Conservation (phyloP, 768 basidiomycete genomes). For the Lactarius pseudohatsudake region DNA sequence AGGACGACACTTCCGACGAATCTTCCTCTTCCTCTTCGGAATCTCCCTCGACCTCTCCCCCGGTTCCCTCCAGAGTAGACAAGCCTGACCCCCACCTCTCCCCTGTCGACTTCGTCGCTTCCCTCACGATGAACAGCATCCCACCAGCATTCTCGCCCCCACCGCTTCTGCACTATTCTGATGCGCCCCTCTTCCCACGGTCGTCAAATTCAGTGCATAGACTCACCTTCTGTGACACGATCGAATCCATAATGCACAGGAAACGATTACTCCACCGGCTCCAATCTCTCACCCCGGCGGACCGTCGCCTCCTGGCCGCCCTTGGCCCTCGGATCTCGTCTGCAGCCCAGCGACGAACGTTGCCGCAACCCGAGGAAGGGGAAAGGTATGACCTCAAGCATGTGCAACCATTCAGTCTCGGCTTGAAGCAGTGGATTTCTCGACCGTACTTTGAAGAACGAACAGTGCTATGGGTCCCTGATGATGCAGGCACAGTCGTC, state of each 20-base stretch:
- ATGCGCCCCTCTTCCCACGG: constrained; percentile 47
- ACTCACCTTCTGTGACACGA: constrained; percentile 41
- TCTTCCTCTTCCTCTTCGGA: constrained; percentile 32
- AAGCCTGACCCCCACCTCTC: constrained; percentile 33
- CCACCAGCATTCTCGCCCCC: constrained; percentile 39
- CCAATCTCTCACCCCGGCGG: constrained; percentile 40
- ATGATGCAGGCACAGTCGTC: constrained; percentile 23
- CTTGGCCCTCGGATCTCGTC: constrained; percentile 39
- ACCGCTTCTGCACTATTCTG: constrained; percentile 45
- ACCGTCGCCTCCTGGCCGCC: constrained; percentile 45
- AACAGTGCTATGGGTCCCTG: constrained; percentile 17
- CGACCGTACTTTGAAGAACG: constrained; percentile 29
- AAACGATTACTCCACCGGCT: constrained; percentile 48
- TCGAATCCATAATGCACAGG: constrained; percentile 50
- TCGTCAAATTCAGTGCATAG: constrained; percentile 45
- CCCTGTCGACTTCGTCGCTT: constrained; percentile 40
- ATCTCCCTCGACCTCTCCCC: constrained; percentile 28
- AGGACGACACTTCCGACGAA: constrained; percentile 28
- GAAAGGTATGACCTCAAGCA: constrained; percentile 34
- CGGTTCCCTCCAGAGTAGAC: neutral
- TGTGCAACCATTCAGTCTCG: constrained; percentile 33
- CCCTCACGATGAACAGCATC: constrained; percentile 49
- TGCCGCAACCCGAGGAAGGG: constrained; percentile 35
- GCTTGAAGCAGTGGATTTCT: constrained; percentile 25
- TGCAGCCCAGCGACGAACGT: constrained; percentile 30